Base-by-base conservation (phyloP, 306 rosid species). In the Datisca glomerata region DNA sequence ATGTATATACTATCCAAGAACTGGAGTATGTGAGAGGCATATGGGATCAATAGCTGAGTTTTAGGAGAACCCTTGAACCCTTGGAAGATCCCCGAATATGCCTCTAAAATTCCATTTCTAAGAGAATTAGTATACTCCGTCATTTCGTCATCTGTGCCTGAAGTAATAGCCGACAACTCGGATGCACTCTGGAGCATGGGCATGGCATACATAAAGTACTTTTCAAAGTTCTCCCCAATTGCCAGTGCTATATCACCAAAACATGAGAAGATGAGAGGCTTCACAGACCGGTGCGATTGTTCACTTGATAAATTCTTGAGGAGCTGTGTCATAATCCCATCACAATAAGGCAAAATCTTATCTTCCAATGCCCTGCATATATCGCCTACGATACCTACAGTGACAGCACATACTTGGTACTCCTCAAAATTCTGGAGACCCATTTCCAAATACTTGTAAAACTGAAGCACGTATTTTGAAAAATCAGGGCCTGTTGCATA, bases 161-260 rank as follows among this genome's bases (percentile, higher is more conserved):
- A 23, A 14, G 85, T 67, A 43, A 69, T 86, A 44, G 75, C 75
- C 12, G 94, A 86, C 17, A 86, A 85, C 61, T 86, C 96, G 1
- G 94, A 94, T 7, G 96, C 96, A 70, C 96, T 75, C 61, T 86
- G 96, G 55, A 86, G 92, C 96, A 86, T 86, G 43, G 96, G 96
- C 96, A 82, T 79, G 5, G 93, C 81, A 82, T 81, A 86, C 45
- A 72, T 45, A 57, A 86, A 69, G 70, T 86, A 86, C 72, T 86
- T 86, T 56, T 86, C 96, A 17, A 82, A 82, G 68, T 76, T 73
- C 46, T 86, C 96, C 34, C 96, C 94, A 45, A 86, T 82, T 15
- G 93, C 94, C 77, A 86, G 70, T 41, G 96, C 94, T 59, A 86
- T 70, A 69, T 86, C 96, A 7, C 96, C 96, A 71, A 82, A 81